Base-by-base conservation (phyloP, 345 rosid genomes). In the Limnanthes douglasii region DNA sequence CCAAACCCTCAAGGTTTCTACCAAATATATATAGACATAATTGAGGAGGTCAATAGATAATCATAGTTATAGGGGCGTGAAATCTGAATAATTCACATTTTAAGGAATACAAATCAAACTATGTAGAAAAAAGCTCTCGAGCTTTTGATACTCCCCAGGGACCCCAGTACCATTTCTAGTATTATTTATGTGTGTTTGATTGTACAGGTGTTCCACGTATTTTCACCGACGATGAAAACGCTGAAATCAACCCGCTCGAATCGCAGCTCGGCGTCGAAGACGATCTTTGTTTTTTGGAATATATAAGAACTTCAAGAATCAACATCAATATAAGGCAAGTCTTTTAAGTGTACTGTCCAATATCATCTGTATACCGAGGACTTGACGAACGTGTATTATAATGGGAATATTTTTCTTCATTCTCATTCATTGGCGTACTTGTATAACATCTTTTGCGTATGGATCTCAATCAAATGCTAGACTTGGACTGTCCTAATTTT, bases 291-390 rank as follows among this genome's bases (percentile, higher is more conserved):
- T 36, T 65, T 23, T 60, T 69, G 20, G 78, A 88, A 11, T 88
- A 79, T 49, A 64, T 70, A 45, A 68, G 61, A 71, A 66, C 64
- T 40, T 83, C 86, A 31, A 83, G 97, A 60, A 73, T 83, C 66
- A 79, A 88, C 60, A 70, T 88, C 44, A 86, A 81, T 43, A 86
- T 75, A 39, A 72, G 93, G 65, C 90, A 79, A 61, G 93, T 83
- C 29, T 70, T 64, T 43, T 83, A 52, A 66, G 56, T 34, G 15
- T 38, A 1, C 28, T 45, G 2, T 6, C 21, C 9, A 4, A 15
- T 31, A 16, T 23, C 22, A 3, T 13, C 8, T 15, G 11, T 3
- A 11, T 22, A 4, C 15, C 14, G 2, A 19, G 18, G n/a, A n/a
- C n/a, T n/a, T n/a, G n/a, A n/a, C n/a, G n/a, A n/a, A n/a, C n/a